Conservation (phyloP, 73 alveolate genomes). For the Diophrys appendiculata region DNA sequence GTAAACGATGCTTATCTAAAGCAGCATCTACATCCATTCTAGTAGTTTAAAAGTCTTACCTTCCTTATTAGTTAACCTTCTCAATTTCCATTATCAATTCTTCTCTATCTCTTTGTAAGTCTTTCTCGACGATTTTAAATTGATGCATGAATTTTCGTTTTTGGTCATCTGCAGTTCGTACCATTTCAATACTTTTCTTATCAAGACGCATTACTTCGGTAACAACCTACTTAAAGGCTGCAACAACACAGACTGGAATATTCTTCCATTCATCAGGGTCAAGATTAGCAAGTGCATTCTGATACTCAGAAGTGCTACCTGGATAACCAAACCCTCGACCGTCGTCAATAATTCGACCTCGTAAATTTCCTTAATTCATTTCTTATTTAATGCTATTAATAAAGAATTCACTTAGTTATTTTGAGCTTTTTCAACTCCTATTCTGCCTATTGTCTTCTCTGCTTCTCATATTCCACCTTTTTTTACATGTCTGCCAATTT, state of each 20-base stretch:
- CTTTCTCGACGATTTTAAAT: not conserved
- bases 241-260: slow-evolving; percentile 7
- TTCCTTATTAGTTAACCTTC: no score
- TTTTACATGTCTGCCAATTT: not conserved
- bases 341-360: no score
- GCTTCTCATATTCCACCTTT: slow-evolving; percentile 13
- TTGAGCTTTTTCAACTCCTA: slow-evolving; percentile 4
- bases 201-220: not conserved
- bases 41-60: no score
- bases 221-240: not conserved
- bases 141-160: not conserved
- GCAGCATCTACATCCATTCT: no score
- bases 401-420: not conserved
- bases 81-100: not conserved
- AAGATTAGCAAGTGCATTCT: no score
- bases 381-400: not conserved
- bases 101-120: not conserved
- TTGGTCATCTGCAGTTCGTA: not conserved
- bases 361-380: no score
- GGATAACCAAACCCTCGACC: no score
- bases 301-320: no score
- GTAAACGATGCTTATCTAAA: no score
- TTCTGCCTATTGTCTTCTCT: slow-evolving; percentile 11
- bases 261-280: slow-evolving; percentile 10
- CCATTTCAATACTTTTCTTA: not conserved